Base-by-base conservation (phyloP, 805 yeast genomes). In the Pachysolen tannophilus region DNA sequence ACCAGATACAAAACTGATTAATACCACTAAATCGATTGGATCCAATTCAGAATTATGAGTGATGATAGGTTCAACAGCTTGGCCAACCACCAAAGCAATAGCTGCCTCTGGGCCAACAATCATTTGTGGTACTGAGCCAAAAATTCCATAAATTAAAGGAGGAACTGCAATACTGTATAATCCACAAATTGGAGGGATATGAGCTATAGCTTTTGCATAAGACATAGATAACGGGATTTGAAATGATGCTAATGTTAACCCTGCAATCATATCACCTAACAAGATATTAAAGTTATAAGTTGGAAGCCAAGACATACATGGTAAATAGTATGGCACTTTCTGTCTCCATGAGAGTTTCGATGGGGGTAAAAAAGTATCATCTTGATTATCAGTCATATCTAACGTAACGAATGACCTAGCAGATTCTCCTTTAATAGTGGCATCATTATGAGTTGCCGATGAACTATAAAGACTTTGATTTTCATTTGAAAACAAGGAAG, bases 51-150 rank as follows among this genome's bases (percentile, higher is more conserved):
- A 60, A 40, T 61, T 59, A 44, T 61, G 75, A 16, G 60, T 65
- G 17, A 67, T 46, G 30, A 67, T 53, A n/a, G 67, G 72, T 40
- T 79, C 82, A 8, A 84, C 73, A 0, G 81, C 75, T 46, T 82
- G 90, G 2, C 95, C 95, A 18, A 82, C 77, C 10, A 87, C 76
- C 46, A 88, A 63, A 0, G 94, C 83, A 7, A 85, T 76, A 1
- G 95, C 88, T 14, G 90, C 88, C 54, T 87, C 94, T 1, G 96
- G 95, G 0, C 95, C 95, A 14, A 87, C 94, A 26, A 86, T 77
- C 81, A 87, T 75, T 40, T 79, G 80, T 0, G 95, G 95, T 1
- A 86, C 94, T 0, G 92, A 73, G 0, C 96, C 96, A 40, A 86
- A 65, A 3, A 86, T 41, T 6, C 85, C 68, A 52, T 87, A 87